These are phyloP conservation scores for Styphnolobium japonicum DNA, from an alignment of 306 rosid genomes.

Conservation along the genomic window DNA sequence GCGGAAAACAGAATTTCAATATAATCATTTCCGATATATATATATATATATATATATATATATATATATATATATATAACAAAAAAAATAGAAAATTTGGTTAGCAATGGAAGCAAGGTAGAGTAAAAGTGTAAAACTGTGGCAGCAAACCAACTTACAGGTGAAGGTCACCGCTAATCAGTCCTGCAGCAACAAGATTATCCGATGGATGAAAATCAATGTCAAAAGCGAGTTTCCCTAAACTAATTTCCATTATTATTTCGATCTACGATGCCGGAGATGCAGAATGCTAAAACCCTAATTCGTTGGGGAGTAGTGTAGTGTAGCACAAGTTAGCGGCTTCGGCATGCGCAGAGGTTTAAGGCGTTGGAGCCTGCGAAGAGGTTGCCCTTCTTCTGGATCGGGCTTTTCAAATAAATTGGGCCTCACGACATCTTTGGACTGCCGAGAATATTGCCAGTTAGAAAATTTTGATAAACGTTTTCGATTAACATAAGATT, in stretches of 20 bases:
- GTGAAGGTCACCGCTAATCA: constrained; percentile 66
- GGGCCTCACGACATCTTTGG: no score
- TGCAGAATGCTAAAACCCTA: not conserved
- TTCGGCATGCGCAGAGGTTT: not conserved
- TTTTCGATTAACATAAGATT: no score
- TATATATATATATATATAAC: not conserved
- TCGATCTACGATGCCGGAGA: no score
- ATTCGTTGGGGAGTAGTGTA: not conserved
- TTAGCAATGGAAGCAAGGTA: no score
- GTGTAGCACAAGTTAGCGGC: not conserved
- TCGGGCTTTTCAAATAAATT: not conserved
- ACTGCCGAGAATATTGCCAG: no score
- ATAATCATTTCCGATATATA: not conserved
- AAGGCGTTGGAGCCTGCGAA: not conserved
- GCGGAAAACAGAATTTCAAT: not conserved
- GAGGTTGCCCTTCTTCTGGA: not conserved
- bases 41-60: not conserved
- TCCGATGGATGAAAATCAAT: constrained; percentile 79
- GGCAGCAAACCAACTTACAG: constrained; percentile 47
- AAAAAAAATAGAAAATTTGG: not conserved
- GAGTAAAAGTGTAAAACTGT: no score
- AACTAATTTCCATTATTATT: constrained; percentile 58
- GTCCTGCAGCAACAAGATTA: constrained; percentile 55
- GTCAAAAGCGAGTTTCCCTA: constrained; percentile 69
- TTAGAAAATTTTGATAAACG: no score